These are phyloP conservation scores for Ophioceras dolichostomum DNA, from an alignment of 2,329 filamentous ascomycete species.

Conservation along the genomic window DNA sequence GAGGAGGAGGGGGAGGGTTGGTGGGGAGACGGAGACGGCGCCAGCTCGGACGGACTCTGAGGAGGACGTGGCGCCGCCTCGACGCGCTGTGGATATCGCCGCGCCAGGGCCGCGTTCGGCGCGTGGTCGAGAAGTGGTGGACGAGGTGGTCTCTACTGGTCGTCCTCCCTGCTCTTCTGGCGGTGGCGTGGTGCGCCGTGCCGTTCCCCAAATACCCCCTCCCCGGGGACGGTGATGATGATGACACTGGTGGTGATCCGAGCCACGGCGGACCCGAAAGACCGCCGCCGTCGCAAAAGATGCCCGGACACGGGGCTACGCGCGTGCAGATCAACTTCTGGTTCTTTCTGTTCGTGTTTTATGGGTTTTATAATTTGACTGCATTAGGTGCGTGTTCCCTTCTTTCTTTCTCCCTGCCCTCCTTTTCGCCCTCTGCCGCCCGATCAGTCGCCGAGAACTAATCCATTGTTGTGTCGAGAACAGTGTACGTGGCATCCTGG, in stretches of 20 bases:
- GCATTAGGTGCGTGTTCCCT: slow-evolving; percentile 30
- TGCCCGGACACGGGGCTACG: slow-evolving; percentile 50
- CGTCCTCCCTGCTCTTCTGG: slow-evolving; percentile 46
- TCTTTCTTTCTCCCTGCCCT: neutral
- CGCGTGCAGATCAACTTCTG: slow-evolving; percentile 56
- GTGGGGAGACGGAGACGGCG: slow-evolving; percentile 15
- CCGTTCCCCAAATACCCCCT: slow-evolving; percentile 53
- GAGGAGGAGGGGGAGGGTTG: slow-evolving; percentile 16
- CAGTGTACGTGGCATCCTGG: too few relatives aligned
- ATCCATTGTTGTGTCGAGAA: too few relatives aligned
- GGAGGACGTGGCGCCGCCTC: slow-evolving; percentile 20
- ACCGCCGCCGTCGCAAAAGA: slow-evolving; percentile 21
- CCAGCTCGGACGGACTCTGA: slow-evolving; percentile 5
- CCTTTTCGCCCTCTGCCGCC: neutral
- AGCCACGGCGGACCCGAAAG: slow-evolving; percentile 1
- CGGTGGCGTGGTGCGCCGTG: slow-evolving; percentile 51
- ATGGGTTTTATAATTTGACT: slow-evolving; percentile 56
- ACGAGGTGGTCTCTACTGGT: slow-evolving; percentile 48
- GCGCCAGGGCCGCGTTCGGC: slow-evolving; percentile 42
- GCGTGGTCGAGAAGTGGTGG: slow-evolving; percentile 51
- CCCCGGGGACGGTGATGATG: slow-evolving; percentile 18
- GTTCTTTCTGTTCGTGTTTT: slow-evolving; percentile 61
- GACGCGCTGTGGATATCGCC: slow-evolving; percentile 50
- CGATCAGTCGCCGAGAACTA: too few relatives aligned
- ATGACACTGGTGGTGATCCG: slow-evolving; percentile 16